Evolutionary conservation across 1,139 yeast species (phyloP), one percentile per base, ranked within the genome.

Genomic region (Pneumocystis sp.): DNA sequence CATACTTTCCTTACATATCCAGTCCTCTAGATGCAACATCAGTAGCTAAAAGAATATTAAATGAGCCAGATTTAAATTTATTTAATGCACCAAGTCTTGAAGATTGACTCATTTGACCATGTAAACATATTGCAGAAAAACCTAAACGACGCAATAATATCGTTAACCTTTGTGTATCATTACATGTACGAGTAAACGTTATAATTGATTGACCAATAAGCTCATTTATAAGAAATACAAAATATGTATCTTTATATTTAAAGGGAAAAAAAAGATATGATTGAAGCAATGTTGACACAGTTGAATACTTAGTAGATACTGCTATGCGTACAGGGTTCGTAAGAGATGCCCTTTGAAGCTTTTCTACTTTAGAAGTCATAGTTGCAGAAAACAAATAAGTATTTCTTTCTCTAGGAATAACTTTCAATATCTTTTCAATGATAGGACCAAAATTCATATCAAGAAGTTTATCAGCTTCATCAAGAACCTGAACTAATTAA

Each of bases 371-470:
- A 63, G 88, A 87, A 1, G 98, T 91, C 86, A 95, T 89, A 3
- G 99, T 93, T 17, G 99, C 99, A 31, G 96, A 88, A 73, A 91
- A 93, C 67, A 95, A 77, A 72, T 87, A 90, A 0, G 98, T 93
- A 37, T 86, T 86, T 75, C 98, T 82, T 67, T 86, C 84, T 61
- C 81, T 78, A n/a, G 98, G 98, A 62, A 93, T 87, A 64, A 89
- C 83, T 70, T 85, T 86, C 68, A 93, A 79, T 69, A 93, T 88
- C 73, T 87, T 86, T 73, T 90, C 96, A 70, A 93, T 80, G 29
- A 93, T 96, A 57, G 96, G 96, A 17, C 96, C 97, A 72, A 95
- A 93, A 75, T 95, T 98, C 89, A 93, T 84, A 78, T 93, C 98
- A 72, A 93, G 80, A 70, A 95, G 80, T 74, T 98, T 81, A 76